Evolutionary conservation across 164 flowering plant species (phyloP), one percentile per base, ranked within the genome.

Genomic region (Chimonanthus praecox): DNA sequence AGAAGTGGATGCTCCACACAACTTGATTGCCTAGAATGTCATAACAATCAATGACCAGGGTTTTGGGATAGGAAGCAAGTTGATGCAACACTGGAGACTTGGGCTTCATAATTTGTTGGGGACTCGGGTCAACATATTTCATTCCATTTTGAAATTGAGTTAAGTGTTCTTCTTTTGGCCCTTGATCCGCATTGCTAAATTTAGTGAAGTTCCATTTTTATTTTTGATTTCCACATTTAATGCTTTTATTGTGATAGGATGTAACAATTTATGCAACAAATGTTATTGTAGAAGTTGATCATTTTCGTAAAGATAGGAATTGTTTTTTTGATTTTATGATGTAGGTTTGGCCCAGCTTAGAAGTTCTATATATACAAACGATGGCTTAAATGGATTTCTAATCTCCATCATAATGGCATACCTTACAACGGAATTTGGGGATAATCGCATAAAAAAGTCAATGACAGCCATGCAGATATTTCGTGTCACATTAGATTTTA

Each of bases 301-400:
- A 11, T 67, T 47, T 5, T 10, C 18, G 15, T 11, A 58, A 20
- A 4, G 50, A 16, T 20, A 33, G 43, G 20, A 15, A 47, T 46
- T 71, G 44, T 7, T 46, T 43, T 33, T 46, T 71, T 71, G 58
- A n/a, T 16, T 46, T 47, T 18, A 7, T 5, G 72, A 5, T 85
- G 77, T 72, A 95, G 99, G 90, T 92, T 11, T 95, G 99, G 98
- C 94, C 75, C 87, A 89, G 69, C 90, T 86, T 61, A 88, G 97
- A 83, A 81, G 83, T 77, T 85, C 88, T 62, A 80, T 93, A 73
- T 85, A 86, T 79, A 74, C 76, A 61, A 84, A 93, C 81, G 98
- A 93, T 83, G 88, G 97, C 83, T 79, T 95, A 68, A 90, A 82
- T 83, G 97, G 98, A 67, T 90, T 85, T 80, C 75, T 95, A n/a